Conservation (phyloP, 805 yeast genomes). For the Kazachstania kunashirensis region DNA sequence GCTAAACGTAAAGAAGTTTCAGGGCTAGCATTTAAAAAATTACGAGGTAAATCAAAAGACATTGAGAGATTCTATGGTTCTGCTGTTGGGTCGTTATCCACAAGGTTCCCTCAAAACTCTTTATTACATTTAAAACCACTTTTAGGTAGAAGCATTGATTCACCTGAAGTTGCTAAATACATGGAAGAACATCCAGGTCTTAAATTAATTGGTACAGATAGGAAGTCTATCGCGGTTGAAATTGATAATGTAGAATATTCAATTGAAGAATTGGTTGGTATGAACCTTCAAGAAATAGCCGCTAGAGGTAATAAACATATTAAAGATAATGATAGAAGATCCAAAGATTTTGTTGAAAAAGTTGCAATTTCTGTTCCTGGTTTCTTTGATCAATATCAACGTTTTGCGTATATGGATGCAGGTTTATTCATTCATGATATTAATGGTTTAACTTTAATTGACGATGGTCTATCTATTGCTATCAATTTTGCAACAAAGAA, state of each 20-base stretch:
- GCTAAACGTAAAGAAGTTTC: slow-evolving; percentile 83
- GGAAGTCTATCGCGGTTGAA: slow-evolving; percentile 49
- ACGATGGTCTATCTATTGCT: slow-evolving; percentile 90
- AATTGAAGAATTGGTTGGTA: slow-evolving; percentile 76
- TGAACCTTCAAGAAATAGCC: slow-evolving; percentile 62
- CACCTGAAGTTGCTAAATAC: slow-evolving; percentile 41
- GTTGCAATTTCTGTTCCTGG: slow-evolving; percentile 74
- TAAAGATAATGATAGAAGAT: slow-evolving; percentile 41
- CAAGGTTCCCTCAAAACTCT: slow-evolving; percentile 66
- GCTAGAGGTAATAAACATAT: slow-evolving; percentile 55
- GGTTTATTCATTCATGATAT: slow-evolving; percentile 53
- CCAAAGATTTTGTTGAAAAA: slow-evolving; percentile 43
- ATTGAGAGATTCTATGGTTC: slow-evolving; percentile 73
- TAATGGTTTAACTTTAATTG: slow-evolving; percentile 53
- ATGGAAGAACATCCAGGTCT: slow-evolving; percentile 52
- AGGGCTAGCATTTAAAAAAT: slow-evolving; percentile 56
- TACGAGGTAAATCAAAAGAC: slow-evolving; percentile 29
- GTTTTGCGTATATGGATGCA: slow-evolving; percentile 64
- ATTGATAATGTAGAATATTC: slow-evolving; percentile 42
- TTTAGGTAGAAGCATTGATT: slow-evolving; percentile 48
- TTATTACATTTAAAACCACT: slow-evolving; percentile 59
- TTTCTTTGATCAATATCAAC: slow-evolving; percentile 51
- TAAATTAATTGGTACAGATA: slow-evolving; percentile 33
- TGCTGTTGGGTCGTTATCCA: slow-evolving; percentile 55
- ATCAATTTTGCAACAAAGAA: slow-evolving; percentile 53